These are phyloP conservation scores for Candida pseudoviswanathii DNA, from an alignment of 1,139 yeast genomes.

Conservation along the genomic window DNA sequence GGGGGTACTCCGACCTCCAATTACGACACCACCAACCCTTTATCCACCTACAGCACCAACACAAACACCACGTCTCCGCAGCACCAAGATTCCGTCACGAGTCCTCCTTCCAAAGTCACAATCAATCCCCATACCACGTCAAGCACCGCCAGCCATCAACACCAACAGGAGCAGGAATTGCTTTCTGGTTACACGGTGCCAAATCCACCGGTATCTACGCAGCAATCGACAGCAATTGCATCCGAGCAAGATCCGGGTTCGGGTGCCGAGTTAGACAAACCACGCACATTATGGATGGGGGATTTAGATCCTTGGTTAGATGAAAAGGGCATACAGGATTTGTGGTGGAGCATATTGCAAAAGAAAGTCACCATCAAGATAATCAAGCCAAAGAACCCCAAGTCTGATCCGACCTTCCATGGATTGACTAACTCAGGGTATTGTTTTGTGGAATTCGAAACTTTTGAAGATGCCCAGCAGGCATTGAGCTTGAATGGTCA, in stretches of 20 bases:
- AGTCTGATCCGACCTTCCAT: conserved; percentile 26
- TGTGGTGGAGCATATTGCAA: conserved; percentile 57
- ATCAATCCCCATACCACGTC: conserved; percentile 24
- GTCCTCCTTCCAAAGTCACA: conserved; percentile 8
- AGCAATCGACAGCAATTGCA: conserved; percentile 32
- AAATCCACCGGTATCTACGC: conserved; percentile 45
- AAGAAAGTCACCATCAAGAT: conserved; percentile 51
- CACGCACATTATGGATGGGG: conserved; percentile 76
- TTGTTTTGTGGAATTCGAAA: conserved; percentile 70
- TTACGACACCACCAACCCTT: conserved; percentile 4
- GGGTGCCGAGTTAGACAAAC: conserved; percentile 29
- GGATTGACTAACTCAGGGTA: conserved; percentile 65
- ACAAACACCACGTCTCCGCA: conserved; percentile 7
- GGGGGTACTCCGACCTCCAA: conserved; percentile 2
- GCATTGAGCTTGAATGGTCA: conserved; percentile 68
- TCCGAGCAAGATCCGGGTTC: conserved; percentile 16
- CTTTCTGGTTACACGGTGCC: conserved; percentile 44
- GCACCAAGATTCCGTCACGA: conserved; percentile 5
- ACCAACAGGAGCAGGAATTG: conserved; percentile 49
- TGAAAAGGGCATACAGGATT: conserved; percentile 56
- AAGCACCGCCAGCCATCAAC: conserved; percentile 46
- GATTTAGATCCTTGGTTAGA: conserved; percentile 77
- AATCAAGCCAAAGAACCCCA: conserved; percentile 47
- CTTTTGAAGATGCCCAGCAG: conserved; percentile 63
- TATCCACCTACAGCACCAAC: neutral